phyloP scores from a whole-genome alignment of 164 flowering plant genomes.

The Sextonia rubra region DNA sequence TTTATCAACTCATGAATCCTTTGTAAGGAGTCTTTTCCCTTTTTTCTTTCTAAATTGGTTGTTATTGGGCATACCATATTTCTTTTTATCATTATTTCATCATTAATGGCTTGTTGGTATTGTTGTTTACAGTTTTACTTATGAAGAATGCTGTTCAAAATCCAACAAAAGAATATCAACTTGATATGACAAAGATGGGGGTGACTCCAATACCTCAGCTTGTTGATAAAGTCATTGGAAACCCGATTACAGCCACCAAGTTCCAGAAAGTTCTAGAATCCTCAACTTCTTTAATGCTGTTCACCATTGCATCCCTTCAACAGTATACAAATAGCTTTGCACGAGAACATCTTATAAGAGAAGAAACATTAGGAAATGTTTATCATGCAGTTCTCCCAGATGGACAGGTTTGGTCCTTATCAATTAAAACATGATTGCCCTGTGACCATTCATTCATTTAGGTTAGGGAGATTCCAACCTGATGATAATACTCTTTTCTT shows the following conservation, averaged over 20 bases:
- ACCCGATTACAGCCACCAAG: constrained; percentile 31
- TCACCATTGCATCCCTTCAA: constrained; percentile 73
- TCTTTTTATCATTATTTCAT: too few relatives aligned
- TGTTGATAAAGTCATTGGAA: constrained; percentile 29
- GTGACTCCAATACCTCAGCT: constrained; percentile 20
- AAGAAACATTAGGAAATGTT: constrained; percentile 67
- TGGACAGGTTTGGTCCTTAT: constrained; percentile 55
- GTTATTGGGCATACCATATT: too few relatives aligned
- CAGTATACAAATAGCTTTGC: constrained; percentile 76
- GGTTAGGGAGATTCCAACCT: too few relatives aligned
- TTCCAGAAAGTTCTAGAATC: constrained; percentile 17
- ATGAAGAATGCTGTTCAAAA: constrained; percentile 17
- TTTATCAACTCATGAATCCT: too few relatives aligned
- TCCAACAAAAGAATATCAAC: constrained; percentile 21
- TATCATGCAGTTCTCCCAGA: constrained; percentile 74
- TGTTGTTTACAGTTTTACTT: constrained; percentile 19
- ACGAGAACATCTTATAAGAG: constrained; percentile 67
- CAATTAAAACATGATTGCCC: too few relatives aligned
- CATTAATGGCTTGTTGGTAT: not conserved
- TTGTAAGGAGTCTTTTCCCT: too few relatives aligned
- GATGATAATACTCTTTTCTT: too few relatives aligned
- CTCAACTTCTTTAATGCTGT: constrained; percentile 38
- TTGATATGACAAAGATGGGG: constrained; percentile 18
- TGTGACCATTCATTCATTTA: too few relatives aligned
- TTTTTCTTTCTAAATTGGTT: too few relatives aligned